Evolutionary conservation across 345 rosid species (phyloP), one percentile per base, ranked within the genome.

Genomic region (Eucalyptus marginata): DNA sequence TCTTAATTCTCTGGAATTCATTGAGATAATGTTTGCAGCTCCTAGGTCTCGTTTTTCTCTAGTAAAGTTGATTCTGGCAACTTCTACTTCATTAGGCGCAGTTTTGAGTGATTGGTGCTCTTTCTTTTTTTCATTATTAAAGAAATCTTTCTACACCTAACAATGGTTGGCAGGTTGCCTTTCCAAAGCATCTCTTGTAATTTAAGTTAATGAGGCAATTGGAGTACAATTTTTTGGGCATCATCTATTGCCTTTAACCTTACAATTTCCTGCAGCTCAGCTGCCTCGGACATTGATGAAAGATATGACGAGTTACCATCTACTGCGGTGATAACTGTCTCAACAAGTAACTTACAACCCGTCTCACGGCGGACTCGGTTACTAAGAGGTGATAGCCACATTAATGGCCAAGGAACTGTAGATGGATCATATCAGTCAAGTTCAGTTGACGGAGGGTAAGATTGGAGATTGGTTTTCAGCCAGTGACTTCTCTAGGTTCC

Each of bases 261-360:
- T 87, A 90, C 90, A 91, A 76, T 80, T 91, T 91, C 91, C 81
- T 94, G 93, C 98, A 98, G 99, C 92, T 95, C 97, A 89, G 95
- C 92, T 89, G 94, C 94, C 88, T 94, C 96, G 43, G 95, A 93
- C 93, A 92, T 95, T 93, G 89, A 95, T 92, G 99, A 97, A 89
- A 93, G 93, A 92, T 97, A 97, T 91, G 99, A 98, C 89, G 99
- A 96, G 90, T 92, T 98, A 89, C 99, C 98, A 89, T 95, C 98
- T 68, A 95, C 97, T 36, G 92, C 95, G 84, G 99, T 95, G 92
- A 94, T 94, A 91, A 94, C 97, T 87, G 93, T 93, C 91, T 90
- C 94, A 47, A 93, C 93, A 88, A 96, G 91, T 92, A 91, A 90
- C 91, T 95, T 96, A n/a, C 99, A 95, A 81, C 95, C 99, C 86